Evolutionary conservation across 768 basidiomycete species (phyloP).

Genomic region (Pleurotus giganteus): DNA sequence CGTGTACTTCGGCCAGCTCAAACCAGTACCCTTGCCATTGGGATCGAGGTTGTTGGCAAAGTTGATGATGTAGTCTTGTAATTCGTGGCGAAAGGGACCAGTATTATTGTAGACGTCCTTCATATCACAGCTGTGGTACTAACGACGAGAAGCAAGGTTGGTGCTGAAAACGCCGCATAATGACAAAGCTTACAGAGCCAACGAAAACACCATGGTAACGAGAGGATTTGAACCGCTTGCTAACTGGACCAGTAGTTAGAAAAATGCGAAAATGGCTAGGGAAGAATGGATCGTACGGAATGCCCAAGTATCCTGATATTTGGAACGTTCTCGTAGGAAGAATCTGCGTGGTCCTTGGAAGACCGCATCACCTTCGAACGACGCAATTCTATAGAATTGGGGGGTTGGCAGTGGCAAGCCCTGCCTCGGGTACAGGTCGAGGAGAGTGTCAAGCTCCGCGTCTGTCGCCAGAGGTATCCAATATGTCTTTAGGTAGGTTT

Average conservation of each 20-base stretch:
- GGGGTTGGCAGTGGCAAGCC: conserved; percentile 21
- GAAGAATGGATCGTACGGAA: neutral
- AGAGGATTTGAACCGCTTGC: neutral
- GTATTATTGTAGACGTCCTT: conserved; percentile 20
- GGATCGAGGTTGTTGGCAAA: conserved; percentile 8
- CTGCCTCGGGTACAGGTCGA: conserved; percentile 11
- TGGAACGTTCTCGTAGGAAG: conserved; percentile 1
- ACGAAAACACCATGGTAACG: no score
- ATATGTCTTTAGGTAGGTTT: conserved; percentile 25
- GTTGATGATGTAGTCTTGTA: conserved; percentile 17
- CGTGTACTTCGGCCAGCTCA: conserved; percentile 32
- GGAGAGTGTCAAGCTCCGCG: conserved; percentile 10
- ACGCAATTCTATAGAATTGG: conserved; percentile 20
- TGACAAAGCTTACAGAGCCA: neutral
- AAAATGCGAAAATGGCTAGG: neutral
- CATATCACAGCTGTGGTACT: neutral
- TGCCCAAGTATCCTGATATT: neutral
- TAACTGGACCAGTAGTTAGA: neutral
- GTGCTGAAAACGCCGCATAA: neutral
- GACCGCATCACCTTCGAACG: conserved; percentile 13
- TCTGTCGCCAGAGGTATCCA: conserved; percentile 21
- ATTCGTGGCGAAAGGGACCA: conserved; percentile 22
- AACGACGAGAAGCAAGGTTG: neutral
- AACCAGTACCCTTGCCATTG: conserved; percentile 13
- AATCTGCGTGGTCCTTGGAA: conserved; percentile 5